Evolutionary conservation across 2,329 filamentous ascomycete genomes (phyloP).

Genomic region (Cercospora canescens): DNA sequence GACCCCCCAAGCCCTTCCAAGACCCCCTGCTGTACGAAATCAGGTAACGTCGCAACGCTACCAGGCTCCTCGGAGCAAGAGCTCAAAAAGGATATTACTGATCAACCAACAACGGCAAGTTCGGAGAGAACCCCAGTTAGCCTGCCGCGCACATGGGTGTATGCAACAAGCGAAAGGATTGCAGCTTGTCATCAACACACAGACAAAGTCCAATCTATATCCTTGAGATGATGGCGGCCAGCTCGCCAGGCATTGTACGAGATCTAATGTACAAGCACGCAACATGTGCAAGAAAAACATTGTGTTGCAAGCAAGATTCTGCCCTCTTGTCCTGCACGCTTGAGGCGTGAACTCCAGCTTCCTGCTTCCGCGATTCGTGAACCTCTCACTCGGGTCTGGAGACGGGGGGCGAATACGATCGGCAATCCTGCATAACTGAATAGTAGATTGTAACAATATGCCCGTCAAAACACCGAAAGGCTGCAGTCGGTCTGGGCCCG

Average conservation of each 20-base stretch:
- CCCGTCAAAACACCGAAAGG: slow-evolving; percentile 3
- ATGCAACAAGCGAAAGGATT: background rate
- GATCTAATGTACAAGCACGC: background rate
- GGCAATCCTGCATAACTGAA: background rate
- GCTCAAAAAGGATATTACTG: background rate
- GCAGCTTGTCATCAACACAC: background rate
- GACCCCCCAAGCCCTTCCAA: background rate
- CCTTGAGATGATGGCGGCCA: too few relatives aligned
- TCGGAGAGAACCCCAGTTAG: background rate
- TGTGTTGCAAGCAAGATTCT: background rate
- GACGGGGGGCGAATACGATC: background rate
- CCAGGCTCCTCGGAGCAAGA: background rate
- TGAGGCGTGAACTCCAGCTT: background rate
- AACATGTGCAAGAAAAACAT: background rate
- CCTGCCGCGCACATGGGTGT: background rate
- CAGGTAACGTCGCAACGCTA: background rate
- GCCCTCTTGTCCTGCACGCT: background rate
- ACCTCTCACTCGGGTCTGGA: background rate
- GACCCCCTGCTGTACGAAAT: background rate
- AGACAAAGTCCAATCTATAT: background rate
- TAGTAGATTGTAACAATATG: background rate
- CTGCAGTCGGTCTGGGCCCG: background rate
- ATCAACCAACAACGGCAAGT: background rate
- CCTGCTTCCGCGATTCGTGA: background rate
- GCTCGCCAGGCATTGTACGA: background rate